Evolutionary conservation across 1,284 basidiomycete genomes (phyloP), one percentile per base, ranked within the genome.

Genomic region (Paramarasmius palmivorus): DNA sequence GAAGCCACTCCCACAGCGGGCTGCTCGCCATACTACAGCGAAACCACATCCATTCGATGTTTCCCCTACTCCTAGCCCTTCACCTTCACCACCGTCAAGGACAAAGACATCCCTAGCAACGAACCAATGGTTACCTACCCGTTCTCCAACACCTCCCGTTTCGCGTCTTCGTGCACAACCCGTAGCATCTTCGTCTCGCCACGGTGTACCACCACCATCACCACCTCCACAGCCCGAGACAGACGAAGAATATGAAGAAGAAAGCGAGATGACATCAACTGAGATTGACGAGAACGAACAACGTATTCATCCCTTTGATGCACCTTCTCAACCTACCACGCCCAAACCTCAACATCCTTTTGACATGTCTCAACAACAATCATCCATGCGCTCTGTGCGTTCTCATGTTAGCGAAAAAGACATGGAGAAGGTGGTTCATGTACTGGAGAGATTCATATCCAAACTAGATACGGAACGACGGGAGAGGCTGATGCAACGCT

Each of bases 391-490:
- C 2, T 46, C 44, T 26, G 19, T 29, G 12, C 44, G 44, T 12
- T 46, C 44, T 29, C 44, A 46, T 42, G 54, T 55, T 8, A 55
- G 54, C 23, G 39, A 35, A 4, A 25, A 46, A 14, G 46, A 50
- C 9, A 50, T 50, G 8, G 45, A 51, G 2, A 48, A 32, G 3
- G 54, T 55, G 6, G 41, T 55, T 20, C 35, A 46, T 23, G 44
- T 45, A 2, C 20, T 55, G 20, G 46, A 51, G 20, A 40, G 42
- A 22, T 55, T 55, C 17, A 32, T 55, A 37, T 40, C 20, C 14
- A 45, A 48, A 39, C 29, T 55, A n/a, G 42, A 46, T 19, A 46
- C 44, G 44, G 44, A 52, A 23, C 50, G 52, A 12, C 42, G 39
- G 29, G 42, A 41, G 34, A 51, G 29, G 37, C 10, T 20, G 17